Base-by-base conservation (phyloP, 2,329 filamentous ascomycete genomes). In the Claviceps maximensis region DNA sequence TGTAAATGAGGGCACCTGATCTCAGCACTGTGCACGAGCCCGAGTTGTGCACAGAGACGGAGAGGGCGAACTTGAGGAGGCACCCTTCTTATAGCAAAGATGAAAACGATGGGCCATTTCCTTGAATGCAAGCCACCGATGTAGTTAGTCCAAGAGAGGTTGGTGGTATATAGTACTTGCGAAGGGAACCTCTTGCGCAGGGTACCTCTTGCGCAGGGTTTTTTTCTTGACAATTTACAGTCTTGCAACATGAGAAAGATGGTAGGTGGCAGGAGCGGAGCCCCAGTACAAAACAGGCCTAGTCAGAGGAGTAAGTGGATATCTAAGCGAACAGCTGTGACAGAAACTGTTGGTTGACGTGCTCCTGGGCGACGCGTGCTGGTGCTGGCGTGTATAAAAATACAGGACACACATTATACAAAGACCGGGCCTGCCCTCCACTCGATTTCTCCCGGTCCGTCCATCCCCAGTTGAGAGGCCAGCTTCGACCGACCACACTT, bases 391-490 rank as follows among this genome's bases (percentile, higher is more conserved):
- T 70, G 69, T 71, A 71, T 71, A 71, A 71, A 71, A 71, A 68
- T 70, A 68, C 66, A 71, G 62, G 65, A 65, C 63, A 66, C 65
- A 68, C 68, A 69, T 69, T 57, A 71, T 71, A 70, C 56, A 67
- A 70, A 69, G 67, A 65, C 64, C 66, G 55, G 64, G 66, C 68
- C 65, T 69, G 68, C 69, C 69, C 68, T 70, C 69, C 69, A 68
- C 67, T 65, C 65, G 63, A 64, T 68, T 69, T 65, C 64, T 60
- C 65, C 65, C 62, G 56, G 42, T 45, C 21, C 42, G 58, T 60
- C 58, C 58, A 58, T 60, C 58, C 56, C 48, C 52, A 52, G 49
- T 47, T 47, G 51, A 47, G 44, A 50, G 44, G 31, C 21, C 54
- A 53, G 38, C 47, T 38, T 48, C 45, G 42, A 44, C 50, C 46